Base-by-base conservation (phyloP, 2,329 filamentous ascomycete genomes). In the Fusarium caatingaense region DNA sequence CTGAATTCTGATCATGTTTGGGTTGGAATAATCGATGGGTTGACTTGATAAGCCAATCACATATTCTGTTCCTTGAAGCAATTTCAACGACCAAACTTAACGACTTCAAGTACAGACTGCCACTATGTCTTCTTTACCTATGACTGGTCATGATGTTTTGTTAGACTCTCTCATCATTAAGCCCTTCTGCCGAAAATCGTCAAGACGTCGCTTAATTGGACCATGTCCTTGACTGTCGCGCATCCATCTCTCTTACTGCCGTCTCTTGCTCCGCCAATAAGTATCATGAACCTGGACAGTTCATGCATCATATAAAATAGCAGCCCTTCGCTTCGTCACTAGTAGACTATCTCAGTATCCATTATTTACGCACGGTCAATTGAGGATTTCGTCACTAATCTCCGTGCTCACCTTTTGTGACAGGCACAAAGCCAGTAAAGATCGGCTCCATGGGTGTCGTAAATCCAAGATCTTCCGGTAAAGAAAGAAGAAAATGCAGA, bases 371-470 rank as follows among this genome's bases (percentile, higher is more conserved):
- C 50, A 59, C 41, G 55, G 59, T 37, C 51, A 68, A 67, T 50
- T 60, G 45, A 54, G 21, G 23, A 44, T 59, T 37, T 49, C 21
- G 37, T 68, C 66, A 69, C 63, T 68, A 64, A 69, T 70, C 67
- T 70, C 67, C 53, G 57, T 70, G 62, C 58, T 64, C 37, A 40
- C 42, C 28, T 25, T 41, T 56, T 42, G 28, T 49, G 11, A 28
- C 49, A 48, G 27, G 42, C 37, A 68, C 49, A 47, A 66, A 49
- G 48, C 49, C 63, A 64, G 64, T 48, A 42, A 54, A 49, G 62
- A 60, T 50, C 45, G 59, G 44, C 58, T 56, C 49, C 50, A 60
- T 42, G 55, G 61, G 44, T 61, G 8, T 18, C 11, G 21, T 16
- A 23, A 16, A 28, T 49, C n/a, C 64, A 44, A 54, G 34, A 55